Evolutionary conservation across 2,329 filamentous ascomycete genomes (phyloP).

Genomic region (Mollisia scopiformis): DNA sequence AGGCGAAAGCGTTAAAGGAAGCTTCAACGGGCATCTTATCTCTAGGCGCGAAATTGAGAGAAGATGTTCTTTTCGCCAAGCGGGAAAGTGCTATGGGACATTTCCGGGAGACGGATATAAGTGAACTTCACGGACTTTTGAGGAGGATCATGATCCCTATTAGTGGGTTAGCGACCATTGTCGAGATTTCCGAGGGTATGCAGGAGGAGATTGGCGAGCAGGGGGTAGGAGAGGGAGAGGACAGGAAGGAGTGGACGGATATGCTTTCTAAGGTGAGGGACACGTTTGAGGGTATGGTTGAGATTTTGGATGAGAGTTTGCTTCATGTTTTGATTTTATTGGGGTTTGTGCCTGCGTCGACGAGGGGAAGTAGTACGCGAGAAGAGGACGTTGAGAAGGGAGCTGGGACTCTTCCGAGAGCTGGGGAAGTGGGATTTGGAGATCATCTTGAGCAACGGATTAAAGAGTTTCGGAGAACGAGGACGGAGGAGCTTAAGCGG

Average conservation of each 20-base stretch:
- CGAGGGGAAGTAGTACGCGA: conserved; percentile 39
- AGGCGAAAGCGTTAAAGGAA: conserved; percentile 39
- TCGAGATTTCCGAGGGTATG: conserved; percentile 70
- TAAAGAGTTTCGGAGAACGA: conserved; percentile 54
- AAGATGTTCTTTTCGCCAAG: conserved; percentile 71
- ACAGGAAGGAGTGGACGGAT: conserved; percentile 64
- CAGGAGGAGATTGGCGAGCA: conserved; percentile 46
- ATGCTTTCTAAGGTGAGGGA: conserved; percentile 68
- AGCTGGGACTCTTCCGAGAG: conserved; percentile 46
- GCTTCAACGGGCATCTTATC: conserved; percentile 54
- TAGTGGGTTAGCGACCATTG: conserved; percentile 66
- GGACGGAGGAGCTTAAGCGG: conserved; percentile 49
- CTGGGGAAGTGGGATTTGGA: conserved; percentile 59
- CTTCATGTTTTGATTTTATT: conserved; percentile 51
- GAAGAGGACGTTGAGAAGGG: conserved; percentile 53
- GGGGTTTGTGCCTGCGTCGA: conserved; percentile 49
- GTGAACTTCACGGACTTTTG: conserved; percentile 59
- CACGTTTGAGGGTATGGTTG: conserved; percentile 63
- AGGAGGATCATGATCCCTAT: conserved; percentile 65
- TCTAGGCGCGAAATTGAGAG: conserved; percentile 64
- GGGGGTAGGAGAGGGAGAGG: conserved; percentile 13
- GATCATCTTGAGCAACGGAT: conserved; percentile 46
- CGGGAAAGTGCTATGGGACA: conserved; percentile 71
- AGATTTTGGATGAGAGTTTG: conserved; percentile 58
- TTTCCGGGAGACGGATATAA: conserved; percentile 64